Evolutionary conservation across 768 basidiomycete species (phyloP).

Genomic region (Leucocoprinus birnbaumii): DNA sequence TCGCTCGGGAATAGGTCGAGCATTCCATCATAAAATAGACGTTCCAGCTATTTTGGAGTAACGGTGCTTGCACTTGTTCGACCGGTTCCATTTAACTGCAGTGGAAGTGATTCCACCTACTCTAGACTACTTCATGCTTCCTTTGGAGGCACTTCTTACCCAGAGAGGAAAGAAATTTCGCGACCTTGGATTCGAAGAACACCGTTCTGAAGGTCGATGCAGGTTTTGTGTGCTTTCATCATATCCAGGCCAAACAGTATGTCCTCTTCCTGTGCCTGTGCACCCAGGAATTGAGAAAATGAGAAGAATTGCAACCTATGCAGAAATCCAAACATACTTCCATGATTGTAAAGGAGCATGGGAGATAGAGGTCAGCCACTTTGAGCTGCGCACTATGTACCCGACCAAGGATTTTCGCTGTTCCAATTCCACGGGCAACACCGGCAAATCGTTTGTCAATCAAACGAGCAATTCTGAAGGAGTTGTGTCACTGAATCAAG

Average conservation of each 20-base stretch:
- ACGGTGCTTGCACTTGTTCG: too few species aligned
- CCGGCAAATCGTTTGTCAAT: conserved; percentile 86
- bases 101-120: too few species aligned
- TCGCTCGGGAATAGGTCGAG: too few species aligned
- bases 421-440: conserved; percentile 92
- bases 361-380: conserved; percentile 76
- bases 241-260: conserved; percentile 97
- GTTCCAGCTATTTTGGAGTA: too few species aligned
- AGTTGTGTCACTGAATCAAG: neutral
- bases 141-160: conserved; percentile 98
- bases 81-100: too few species aligned
- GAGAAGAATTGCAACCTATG: neutral
- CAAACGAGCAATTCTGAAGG: conserved; percentile 91
- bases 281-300: too few species aligned
- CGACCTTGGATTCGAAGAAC: conserved; percentile 88
- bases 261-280: conserved; percentile 90
- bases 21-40: too few species aligned
- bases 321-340: conserved; percentile 51
- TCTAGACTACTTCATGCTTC: too few species aligned
- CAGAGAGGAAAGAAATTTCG: conserved; percentile 85
- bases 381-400: conserved; percentile 94
- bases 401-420: conserved; percentile 89
- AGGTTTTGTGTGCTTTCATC: conserved; percentile 96
- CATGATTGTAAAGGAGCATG: conserved; percentile 94
- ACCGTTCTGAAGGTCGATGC: conserved; percentile 88